Conservation (phyloP, 208 protist genomes). For the Leishmania tarentolae region DNA sequence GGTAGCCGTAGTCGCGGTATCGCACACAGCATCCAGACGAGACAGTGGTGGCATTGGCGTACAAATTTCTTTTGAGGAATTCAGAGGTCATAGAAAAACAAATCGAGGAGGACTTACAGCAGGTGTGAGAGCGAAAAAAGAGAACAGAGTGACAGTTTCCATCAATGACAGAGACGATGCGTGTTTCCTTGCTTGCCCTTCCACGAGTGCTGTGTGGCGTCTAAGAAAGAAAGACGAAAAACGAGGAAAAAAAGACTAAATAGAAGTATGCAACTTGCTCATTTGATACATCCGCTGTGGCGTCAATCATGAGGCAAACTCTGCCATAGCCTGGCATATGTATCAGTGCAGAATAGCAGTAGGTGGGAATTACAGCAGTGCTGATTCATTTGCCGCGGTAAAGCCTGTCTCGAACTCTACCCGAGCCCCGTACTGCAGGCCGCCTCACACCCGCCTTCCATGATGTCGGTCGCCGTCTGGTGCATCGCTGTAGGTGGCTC, state of each 20-base stretch:
- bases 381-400: no score
- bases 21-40: slow-evolving; percentile 34
- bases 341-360: no score
- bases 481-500: neutral
- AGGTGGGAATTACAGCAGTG: no score
- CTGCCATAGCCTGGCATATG: neutral
- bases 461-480: neutral
- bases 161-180: neutral
- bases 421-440: neutral
- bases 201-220: neutral
- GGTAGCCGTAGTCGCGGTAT: slow-evolving; percentile 16
- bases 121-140: neutral
- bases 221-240: neutral
- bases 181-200: neutral
- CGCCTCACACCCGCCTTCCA: neutral
- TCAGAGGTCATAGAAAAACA: no score
- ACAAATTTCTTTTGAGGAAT: neutral
- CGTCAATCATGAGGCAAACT: neutral
- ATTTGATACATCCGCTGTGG: no score
- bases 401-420: neutral
- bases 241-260: neutral
- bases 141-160: neutral
- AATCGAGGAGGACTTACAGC: neutral
- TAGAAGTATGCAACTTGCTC: neutral
- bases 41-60: slow-evolving; percentile 12